Evolutionary conservation across 2,329 filamentous ascomycete genomes (phyloP).

Genomic region (Chaetomium globosum): DNA sequence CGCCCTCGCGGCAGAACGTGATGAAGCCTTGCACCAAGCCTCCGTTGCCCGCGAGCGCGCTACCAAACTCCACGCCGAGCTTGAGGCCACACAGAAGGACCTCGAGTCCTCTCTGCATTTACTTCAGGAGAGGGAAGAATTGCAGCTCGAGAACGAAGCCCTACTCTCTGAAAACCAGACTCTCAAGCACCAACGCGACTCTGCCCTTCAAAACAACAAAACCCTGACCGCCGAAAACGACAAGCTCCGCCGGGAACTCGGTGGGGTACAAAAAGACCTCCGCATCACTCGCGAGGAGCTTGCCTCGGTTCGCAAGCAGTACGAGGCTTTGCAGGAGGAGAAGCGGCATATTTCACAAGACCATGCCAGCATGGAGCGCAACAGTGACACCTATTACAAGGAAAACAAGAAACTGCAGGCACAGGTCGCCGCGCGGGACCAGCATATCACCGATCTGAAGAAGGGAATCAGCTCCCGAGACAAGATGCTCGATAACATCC

Average conservation of each 20-base stretch:
- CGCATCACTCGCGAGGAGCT: slow-evolving; percentile 53
- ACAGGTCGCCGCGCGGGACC: slow-evolving; percentile 35
- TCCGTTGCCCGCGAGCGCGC: slow-evolving; percentile 57
- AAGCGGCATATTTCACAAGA: slow-evolving; percentile 53
- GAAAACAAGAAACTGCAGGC: slow-evolving; percentile 53
- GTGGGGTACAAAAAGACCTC: slow-evolving; percentile 49
- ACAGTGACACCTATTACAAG: slow-evolving; percentile 58
- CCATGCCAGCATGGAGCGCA: slow-evolving; percentile 55
- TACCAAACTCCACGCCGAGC: slow-evolving; percentile 45
- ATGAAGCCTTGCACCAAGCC: slow-evolving; percentile 65
- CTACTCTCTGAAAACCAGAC: slow-evolving; percentile 48
- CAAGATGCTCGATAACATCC: slow-evolving; percentile 38
- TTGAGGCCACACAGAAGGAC: slow-evolving; percentile 45
- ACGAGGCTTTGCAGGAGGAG: slow-evolving; percentile 47
- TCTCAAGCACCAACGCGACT: slow-evolving; percentile 45
- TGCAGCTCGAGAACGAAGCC: slow-evolving; percentile 48
- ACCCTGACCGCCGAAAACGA: slow-evolving; percentile 39
- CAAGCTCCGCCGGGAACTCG: slow-evolving; percentile 45
- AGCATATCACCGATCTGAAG: slow-evolving; percentile 39
- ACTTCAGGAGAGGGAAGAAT: slow-evolving; percentile 40
- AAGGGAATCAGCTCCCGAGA: slow-evolving; percentile 38
- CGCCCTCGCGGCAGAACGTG: slow-evolving; percentile 64
- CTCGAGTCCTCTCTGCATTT: slow-evolving; percentile 46
- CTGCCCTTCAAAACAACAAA: slow-evolving; percentile 33
- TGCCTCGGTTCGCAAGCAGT: slow-evolving; percentile 44